Evolutionary conservation across 2,329 filamentous ascomycete genomes (phyloP), one percentile per base, ranked within the genome.

Genomic region (Botrytis porri): DNA sequence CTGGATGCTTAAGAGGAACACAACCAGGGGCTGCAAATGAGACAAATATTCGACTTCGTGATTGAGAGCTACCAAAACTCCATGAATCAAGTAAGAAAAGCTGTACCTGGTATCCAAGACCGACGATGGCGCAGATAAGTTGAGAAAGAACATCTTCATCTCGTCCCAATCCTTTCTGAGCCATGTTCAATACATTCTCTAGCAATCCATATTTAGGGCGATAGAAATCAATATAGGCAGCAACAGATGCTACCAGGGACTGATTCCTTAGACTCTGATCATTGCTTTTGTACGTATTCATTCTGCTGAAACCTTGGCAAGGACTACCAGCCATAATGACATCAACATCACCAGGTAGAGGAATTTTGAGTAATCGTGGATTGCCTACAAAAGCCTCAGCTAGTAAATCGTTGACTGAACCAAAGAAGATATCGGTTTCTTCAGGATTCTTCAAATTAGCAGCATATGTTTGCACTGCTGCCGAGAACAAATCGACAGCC

Each of bases 171-270:
- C 83, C 29, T 83, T 82, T 37, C 79, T 84, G 64, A 83, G 85
- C 86, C 82, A 95, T 93, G 0, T 83, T 85, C 0, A 88, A 82
- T 0, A 97, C 93, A 76, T 97, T 97, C 80, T 97, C 93, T 0
- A 97, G 84, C 0, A 95, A 76, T 0, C 90, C 92, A 78, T 92
- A 95, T n/a, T 88, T 85, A 0, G 93, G 93, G 0, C 90, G 87
- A 76, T 93, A 94, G 0, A 93, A 82, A 75, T 97, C 93, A 2
- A 95, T 84, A 74, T 87, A 93, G 0, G 93, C 89, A 0, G 90
- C 90, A 54, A 95, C 93, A 0, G 92, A 92, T 0, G 92, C 93
- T 0, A 96, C 87, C 43, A 96, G 87, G 0, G 92, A 95, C 48
- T 92, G 91, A 78, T 96, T 94, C 73, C 88, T 88, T 9, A 89